Base-by-base conservation (phyloP, 108 stramenopile species). In the Pseudonitzschia multiseries region DNA sequence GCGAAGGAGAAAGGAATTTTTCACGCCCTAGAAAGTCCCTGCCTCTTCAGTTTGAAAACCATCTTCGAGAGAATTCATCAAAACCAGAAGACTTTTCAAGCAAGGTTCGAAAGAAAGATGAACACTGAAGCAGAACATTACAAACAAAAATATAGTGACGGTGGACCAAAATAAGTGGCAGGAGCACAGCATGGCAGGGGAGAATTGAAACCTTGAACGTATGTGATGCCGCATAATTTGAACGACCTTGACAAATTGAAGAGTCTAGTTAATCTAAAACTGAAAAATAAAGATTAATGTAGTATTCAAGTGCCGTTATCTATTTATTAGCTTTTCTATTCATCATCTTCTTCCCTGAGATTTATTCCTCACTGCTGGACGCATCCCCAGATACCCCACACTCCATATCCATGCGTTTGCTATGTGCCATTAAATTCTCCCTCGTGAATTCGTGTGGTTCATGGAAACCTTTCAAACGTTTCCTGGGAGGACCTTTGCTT, bases 101-200 rank as follows among this genome's bases (percentile, higher is more conserved):
- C 71, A 1, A 89, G 89, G 70, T 91, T 92, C 67, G 86, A 93
- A 40, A 72, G 87, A 57, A 96, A 96, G 75, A 90, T 82, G 69
- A 81, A 83, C 68, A 86, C 87, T 26, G 95, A 96, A 67, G 68
- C 68, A 57, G 83, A 93, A 31, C 91, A 86, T 74, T 93, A 89
- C 77, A 66, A 86, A 40, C 75, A 87, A 44, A 87, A 90, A 75
- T 91, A 93, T 28, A 62, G 36, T n/a, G 20, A 62, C 14, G 40
- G 31, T 1, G 61, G 17, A n/a, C 40, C n/a, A 33, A 36, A 42
- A 14, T 48, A 48, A 14, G 14, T 48, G 18, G 46, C 12, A 10
- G 18, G 12, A 48, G 2, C 36, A 6, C 36, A 36, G 4, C 6
- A 48, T 48, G n/a, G n/a, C 12, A 18, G 12, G 12, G 46, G 13